Conservation (phyloP, 2,329 filamentous ascomycete species). For the Colletotrichum brevisporum region DNA sequence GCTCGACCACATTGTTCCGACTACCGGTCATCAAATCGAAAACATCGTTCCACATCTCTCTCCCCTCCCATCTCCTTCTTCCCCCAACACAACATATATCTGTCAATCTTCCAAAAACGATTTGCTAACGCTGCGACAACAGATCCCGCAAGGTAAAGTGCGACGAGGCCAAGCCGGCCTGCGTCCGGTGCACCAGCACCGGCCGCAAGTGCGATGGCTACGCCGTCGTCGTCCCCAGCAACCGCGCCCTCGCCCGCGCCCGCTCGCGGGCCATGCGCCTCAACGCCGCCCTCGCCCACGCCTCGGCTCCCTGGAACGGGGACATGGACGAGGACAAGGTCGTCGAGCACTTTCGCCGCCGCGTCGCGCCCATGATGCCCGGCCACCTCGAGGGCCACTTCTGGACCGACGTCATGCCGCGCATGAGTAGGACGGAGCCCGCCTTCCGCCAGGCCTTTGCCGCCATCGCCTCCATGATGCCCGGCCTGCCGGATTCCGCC, state of each 20-base stretch:
- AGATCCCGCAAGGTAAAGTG: constrained; percentile 71
- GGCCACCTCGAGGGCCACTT: constrained; percentile 58
- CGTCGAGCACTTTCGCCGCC: constrained; percentile 52
- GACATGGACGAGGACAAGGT: constrained; percentile 44
- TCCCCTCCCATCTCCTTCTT: neutral
- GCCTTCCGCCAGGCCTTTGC: constrained; percentile 65
- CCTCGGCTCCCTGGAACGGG: constrained; percentile 26
- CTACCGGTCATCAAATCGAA: neutral
- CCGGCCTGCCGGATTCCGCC: constrained; percentile 6
- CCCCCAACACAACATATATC: too few relatives aligned
- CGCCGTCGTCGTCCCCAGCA: constrained; percentile 37
- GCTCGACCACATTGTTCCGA: too few relatives aligned
- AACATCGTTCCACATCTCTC: neutral
- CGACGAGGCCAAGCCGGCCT: constrained; percentile 67
- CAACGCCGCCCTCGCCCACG: constrained; percentile 30
- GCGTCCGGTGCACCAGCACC: constrained; percentile 67
- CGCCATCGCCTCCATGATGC: constrained; percentile 58
- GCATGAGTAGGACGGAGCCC: constrained; percentile 59
- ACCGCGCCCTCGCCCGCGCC: constrained; percentile 34
- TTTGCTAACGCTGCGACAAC: neutral
- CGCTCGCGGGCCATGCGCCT: constrained; percentile 38
- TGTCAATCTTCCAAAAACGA: neutral
- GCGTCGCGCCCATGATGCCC: constrained; percentile 54
- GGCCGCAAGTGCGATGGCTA: constrained; percentile 72
- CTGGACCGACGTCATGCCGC: constrained; percentile 61